A percentile compares a stretch with the other conserved stretches of the same genome.
These are phyloP conservation scores for Mortierella sp. DNA, from an alignment of 371 early-diverging fungal genomes.

Conservation along the genomic window DNA sequence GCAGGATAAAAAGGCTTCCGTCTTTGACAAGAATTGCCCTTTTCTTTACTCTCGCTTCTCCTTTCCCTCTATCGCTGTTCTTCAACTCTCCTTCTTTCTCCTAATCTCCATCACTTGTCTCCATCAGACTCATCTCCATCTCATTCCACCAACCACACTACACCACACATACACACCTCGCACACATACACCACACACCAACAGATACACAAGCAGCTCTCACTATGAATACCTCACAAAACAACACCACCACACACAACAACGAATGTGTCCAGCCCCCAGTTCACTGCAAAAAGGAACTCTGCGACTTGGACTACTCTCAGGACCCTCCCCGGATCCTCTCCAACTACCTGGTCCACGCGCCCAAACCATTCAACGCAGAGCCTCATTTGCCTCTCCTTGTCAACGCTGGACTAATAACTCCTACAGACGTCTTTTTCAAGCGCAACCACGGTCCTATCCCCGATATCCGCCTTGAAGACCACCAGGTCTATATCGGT, in stretches of 20 bases:
- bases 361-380: slow-evolving; percentile 70
- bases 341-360: slow-evolving; percentile 60
- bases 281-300: slow-evolving; percentile 27
- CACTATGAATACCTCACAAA: slow-evolving; percentile 21
- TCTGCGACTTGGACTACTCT: slow-evolving; percentile 34
- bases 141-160: background rate
- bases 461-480: slow-evolving; percentile 72
- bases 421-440: slow-evolving; percentile 67
- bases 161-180: background rate
- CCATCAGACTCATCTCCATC: too few species aligned
- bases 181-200: background rate
- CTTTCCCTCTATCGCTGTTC: background rate
- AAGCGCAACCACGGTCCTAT: slow-evolving; percentile 92
- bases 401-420: slow-evolving; percentile 63
- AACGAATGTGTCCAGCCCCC: slow-evolving; percentile 23
- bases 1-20: background rate
- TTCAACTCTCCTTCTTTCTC: background rate
- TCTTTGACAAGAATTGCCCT: background rate
- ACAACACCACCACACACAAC: background rate
- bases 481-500: slow-evolving; percentile 61
- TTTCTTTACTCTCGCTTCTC: background rate
- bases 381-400: slow-evolving; percentile 65
- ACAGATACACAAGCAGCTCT: background rate
- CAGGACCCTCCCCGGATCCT: slow-evolving; percentile 42
- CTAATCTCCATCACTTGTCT: too few species aligned